Base-by-base conservation (phyloP, 495 filamentous ascomycete species). In the Neurospora hispaniola region DNA sequence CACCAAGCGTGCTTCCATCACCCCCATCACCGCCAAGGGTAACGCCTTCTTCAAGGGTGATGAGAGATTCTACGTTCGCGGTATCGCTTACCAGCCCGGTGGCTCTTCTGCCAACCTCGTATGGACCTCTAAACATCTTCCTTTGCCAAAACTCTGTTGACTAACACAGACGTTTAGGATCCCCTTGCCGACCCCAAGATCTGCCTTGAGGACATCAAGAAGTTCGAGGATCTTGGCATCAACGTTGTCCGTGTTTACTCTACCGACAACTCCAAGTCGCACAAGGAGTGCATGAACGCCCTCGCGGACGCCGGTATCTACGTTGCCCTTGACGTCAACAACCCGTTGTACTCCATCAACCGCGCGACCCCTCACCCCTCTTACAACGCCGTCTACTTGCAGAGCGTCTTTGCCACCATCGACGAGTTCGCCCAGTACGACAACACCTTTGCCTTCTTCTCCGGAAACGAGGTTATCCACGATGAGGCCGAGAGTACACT, bases 391-490 rank as follows among this genome's bases (percentile, higher is more conserved):
- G 89, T 89, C 70, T 99, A 99, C 78, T 88, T 98, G 39, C 94
- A 98, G 84, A 94, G 91, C 83, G 84, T 98, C 80, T 98, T 98
- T 79, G 92, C 95, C 23, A 98, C 95, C 76, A 90, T 98, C 74
- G 95, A 98, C 80, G 90, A 87, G 74, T 97, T 99, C 78, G 87
- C 87, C 76, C 90, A 92, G 78, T 99, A 97, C 84, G 81, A 85
- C 85, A 99, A 99, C 85, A 95, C 92, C 40, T 86, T 97, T 71
- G 92, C 92, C 71, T 98, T 98, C 90, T 98, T 97, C 87, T 96
- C 94, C 31, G 96, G 93, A 66, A 98, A 99, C 81, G 96, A 99
- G 84, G 94, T 97, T 75, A 94, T 98, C 87, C 96, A 99, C 85
- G 89, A 92, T 75, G 87, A 89, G 74, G 73, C 76, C 69, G 86